These are phyloP conservation scores for Sporothrix pseudoabietina DNA, from an alignment of 2,329 filamentous ascomycete genomes.

Conservation along the genomic window DNA sequence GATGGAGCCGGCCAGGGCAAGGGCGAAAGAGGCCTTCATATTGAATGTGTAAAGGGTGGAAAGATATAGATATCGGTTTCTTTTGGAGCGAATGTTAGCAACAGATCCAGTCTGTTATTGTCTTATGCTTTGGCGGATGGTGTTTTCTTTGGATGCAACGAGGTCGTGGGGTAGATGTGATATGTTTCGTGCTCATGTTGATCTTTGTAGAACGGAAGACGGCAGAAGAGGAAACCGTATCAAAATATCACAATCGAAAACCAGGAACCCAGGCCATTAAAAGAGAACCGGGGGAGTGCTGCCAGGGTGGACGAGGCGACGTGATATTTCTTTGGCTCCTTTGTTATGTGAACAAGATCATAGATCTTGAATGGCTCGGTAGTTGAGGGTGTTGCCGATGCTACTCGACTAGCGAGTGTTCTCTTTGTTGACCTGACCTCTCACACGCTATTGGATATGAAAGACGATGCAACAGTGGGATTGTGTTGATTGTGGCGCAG, in stretches of 20 bases:
- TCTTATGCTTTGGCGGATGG: conserved; percentile 12
- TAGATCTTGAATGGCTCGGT: neutral
- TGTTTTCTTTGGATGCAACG: conserved; percentile 9
- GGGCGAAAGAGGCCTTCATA: conserved; percentile 55
- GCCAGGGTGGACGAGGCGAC: no score
- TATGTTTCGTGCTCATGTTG: conserved; percentile 17
- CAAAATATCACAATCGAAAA: neutral
- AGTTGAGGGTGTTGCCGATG: neutral
- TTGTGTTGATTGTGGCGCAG: neutral
- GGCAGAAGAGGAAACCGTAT: neutral
- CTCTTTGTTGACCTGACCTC: neutral
- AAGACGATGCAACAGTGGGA: conserved; percentile 12
- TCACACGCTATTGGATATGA: neutral
- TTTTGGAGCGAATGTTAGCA: conserved; percentile 15
- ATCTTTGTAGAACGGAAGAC: neutral
- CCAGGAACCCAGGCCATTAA: neutral
- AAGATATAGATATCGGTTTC: neutral
- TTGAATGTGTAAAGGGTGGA: conserved; percentile 36
- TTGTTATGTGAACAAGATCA: conserved; percentile 14
- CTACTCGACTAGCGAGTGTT: neutral
- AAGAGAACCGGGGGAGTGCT: neutral
- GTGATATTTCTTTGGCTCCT: neutral
- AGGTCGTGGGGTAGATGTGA: neutral
- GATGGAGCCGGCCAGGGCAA: conserved; percentile 51
- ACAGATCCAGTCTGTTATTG: neutral